Evolutionary conservation across 495 filamentous ascomycete genomes (phyloP), one percentile per base, ranked within the genome.

Genomic region (Tuber umbilicatum): DNA sequence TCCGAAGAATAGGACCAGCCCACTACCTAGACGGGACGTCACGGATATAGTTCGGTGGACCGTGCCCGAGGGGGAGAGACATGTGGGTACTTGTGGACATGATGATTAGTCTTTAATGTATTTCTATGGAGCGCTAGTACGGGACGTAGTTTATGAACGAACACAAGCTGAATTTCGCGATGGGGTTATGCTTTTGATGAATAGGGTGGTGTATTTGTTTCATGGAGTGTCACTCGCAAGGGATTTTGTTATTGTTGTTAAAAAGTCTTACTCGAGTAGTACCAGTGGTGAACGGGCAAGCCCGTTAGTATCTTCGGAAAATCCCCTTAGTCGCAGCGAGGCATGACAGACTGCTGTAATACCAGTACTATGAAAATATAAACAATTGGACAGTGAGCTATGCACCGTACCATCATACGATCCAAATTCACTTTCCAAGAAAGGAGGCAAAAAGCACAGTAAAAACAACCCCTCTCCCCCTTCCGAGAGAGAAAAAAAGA

Each of bases 1-100:
- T 41, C 84, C 83, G 19, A 85, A 84, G 80, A 81, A 73, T 41
- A 19, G 19, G 23, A 70, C 40, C 2, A 64, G 55, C 7, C 1
- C 27, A 17, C 42, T 16, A 1, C 31, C 37, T 10, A 67, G 72
- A 17, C 42, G 55, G 21, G 67, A 70, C 43, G 64, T 14, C 21
- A 42, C 35, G 38, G 73, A 43, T 17, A 60, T 27, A 69, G 74
- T 79, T 70, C 67, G 60, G 16, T 82, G 76, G 79, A 70, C 72
- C 37, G 41, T 75, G 70, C 31, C 47, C 16, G 71, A 80, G 69
- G 73, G 45, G 31, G 72, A 78, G 23, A 69, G 73, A 27, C 78
- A 80, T 73, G 69, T 70, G 31, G 75, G 75, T 16, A 68, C 67
- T 55, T 81, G 74, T 37, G 70, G 72, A 5, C 73, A 76, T 37